A percentile compares a stretch with the other conserved stretches of the same genome.
Evolutionary conservation across 345 rosid species (phyloP).

Genomic region (Kandelia obovata): DNA sequence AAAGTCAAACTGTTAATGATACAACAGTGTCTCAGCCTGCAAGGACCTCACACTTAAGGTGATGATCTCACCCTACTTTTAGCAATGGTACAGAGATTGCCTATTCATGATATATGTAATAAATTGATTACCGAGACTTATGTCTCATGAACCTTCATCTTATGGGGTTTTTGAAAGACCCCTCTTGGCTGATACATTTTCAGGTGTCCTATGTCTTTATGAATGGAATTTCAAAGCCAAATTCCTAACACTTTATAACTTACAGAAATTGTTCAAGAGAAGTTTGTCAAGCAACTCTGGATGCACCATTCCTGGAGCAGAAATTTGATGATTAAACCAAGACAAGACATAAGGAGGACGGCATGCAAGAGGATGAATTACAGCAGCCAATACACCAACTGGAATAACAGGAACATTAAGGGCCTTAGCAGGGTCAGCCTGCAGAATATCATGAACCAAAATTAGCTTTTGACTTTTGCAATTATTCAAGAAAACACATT

Average conservation of each 20-base stretch:
- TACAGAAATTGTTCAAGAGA: conserved; percentile 60
- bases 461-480: conserved; percentile 7
- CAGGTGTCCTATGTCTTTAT: background rate
- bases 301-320: conserved; percentile 69
- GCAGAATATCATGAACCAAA: conserved; percentile 15
- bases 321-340: conserved; percentile 56
- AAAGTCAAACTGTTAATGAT: too few relatives aligned
- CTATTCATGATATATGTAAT: too few relatives aligned
- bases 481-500: background rate
- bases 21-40: too few relatives aligned
- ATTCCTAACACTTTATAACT: background rate
- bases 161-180: background rate
- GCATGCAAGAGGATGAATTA: conserved; percentile 55
- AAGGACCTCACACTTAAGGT: too few relatives aligned
- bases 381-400: conserved; percentile 51
- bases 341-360: conserved; percentile 63
- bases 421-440: conserved; percentile 66
- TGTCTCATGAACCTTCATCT: too few relatives aligned
- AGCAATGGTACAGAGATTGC: too few relatives aligned
- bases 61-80: too few relatives aligned
- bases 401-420: conserved; percentile 64
- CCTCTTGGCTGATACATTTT: background rate
- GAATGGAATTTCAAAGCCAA: background rate
- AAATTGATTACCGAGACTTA: too few relatives aligned
- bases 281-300: conserved; percentile 66